These are phyloP conservation scores for Paratinospora sagittata DNA, from an alignment of 164 flowering plant genomes.

Conservation along the genomic window DNA sequence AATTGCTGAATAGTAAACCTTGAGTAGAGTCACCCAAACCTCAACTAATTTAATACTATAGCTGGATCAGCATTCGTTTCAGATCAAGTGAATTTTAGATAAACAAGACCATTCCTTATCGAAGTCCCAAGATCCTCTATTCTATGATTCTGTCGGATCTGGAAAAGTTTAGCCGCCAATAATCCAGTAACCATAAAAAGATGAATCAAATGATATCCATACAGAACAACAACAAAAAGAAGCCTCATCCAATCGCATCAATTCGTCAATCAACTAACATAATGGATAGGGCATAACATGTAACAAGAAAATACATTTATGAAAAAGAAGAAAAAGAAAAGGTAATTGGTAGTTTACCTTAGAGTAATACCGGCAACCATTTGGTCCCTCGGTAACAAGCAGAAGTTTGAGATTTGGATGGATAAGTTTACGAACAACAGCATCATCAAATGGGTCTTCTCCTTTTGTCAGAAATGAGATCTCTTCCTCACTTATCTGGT, in stretches of 20 bases:
- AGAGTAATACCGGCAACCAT: constrained; percentile 92
- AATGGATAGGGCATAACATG: not conserved
- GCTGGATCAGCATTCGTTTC: too few species aligned
- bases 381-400: constrained; percentile 89
- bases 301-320: not conserved
- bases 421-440: constrained; percentile 68
- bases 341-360: constrained; percentile 43
- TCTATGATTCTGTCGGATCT: too few species aligned
- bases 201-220: not conserved
- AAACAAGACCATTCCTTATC: too few species aligned
- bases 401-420: constrained; percentile 85
- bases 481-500: constrained; percentile 85
- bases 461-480: constrained; percentile 75
- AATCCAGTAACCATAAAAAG: too few species aligned
- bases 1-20: too few species aligned
- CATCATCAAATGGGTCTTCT: constrained; percentile 87
- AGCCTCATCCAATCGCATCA: not conserved
- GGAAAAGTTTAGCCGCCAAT: too few species aligned
- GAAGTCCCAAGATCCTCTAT: too few species aligned
- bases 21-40: too few species aligned
- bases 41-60: too few species aligned
- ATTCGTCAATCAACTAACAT: not conserved
- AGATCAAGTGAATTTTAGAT: too few species aligned
- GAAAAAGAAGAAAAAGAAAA: not conserved
- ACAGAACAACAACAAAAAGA: not conserved